phyloP scores from a whole-genome alignment of 2,329 filamentous ascomycete species.

The Fusarium sp. region DNA sequence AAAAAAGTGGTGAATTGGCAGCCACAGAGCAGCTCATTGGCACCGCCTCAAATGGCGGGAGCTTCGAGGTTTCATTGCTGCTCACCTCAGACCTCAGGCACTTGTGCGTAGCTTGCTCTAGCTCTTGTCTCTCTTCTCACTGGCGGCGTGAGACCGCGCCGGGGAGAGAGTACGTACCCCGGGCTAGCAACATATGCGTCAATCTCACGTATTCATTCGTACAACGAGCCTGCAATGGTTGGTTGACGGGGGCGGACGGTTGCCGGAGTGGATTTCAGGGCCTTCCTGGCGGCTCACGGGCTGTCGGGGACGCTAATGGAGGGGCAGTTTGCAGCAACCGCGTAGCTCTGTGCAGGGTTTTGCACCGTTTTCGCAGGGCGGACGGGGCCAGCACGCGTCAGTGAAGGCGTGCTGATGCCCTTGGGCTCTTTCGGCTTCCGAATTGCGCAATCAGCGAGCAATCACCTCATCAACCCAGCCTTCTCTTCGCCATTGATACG shows the following conservation, averaged over 20 bases:
- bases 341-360: slow-evolving; percentile 36
- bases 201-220: slow-evolving; percentile 49
- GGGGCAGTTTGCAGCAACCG: slow-evolving; percentile 43
- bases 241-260: slow-evolving; percentile 41
- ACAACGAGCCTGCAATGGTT: slow-evolving; percentile 36
- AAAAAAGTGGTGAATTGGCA: slow-evolving; percentile 35
- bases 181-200: slow-evolving; percentile 24
- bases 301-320: slow-evolving; percentile 49
- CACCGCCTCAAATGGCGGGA: slow-evolving; percentile 7
- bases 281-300: slow-evolving; percentile 41
- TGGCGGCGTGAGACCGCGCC: too few species aligned
- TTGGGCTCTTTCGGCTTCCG: slow-evolving; percentile 45
- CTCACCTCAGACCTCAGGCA: neutral
- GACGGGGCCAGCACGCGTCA: slow-evolving; percentile 33
- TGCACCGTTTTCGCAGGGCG: slow-evolving; percentile 40
- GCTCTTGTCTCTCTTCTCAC: slow-evolving; percentile 11
- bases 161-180: slow-evolving; percentile 10
- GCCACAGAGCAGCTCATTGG: slow-evolving; percentile 30
- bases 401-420: slow-evolving; percentile 22
- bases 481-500: slow-evolving; percentile 24
- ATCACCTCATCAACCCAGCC: slow-evolving; percentile 41
- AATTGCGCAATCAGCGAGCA: slow-evolving; percentile 48
- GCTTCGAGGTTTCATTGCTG: slow-evolving; percentile 9
- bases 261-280: slow-evolving; percentile 46
- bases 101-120: neutral